A percentile compares a stretch with the other conserved stretches of the same genome.
These are phyloP conservation scores for Alloteropsis angusta DNA, from an alignment of 202 grass and related monocot species.

Conservation along the genomic window DNA sequence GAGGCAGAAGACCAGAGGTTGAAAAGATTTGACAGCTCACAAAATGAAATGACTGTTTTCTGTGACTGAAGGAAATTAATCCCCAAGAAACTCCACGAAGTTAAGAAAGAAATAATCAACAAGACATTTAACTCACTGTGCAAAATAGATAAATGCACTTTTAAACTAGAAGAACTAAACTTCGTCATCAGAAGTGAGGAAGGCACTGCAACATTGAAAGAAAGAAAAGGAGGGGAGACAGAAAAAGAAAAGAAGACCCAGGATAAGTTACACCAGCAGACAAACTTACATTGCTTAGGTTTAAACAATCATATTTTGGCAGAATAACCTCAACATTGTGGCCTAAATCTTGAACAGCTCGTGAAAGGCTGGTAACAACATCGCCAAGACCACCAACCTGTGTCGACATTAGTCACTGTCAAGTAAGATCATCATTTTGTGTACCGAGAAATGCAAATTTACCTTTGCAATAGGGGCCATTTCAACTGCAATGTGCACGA, in stretches of 20 bases:
- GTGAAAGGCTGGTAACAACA: constrained; percentile 97
- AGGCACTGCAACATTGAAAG: not conserved
- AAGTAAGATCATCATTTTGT: not conserved
- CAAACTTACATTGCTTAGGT: constrained; percentile 82
- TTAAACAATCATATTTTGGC: constrained; percentile 93
- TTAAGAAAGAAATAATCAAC: not conserved
- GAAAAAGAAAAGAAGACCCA: not conserved
- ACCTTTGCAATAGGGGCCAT: constrained; percentile 99
- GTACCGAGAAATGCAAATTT: not conserved
- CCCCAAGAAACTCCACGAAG: not conserved
- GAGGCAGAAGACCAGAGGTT: not conserved
- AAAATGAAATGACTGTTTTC: not conserved
- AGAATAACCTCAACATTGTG: constrained; percentile 92
- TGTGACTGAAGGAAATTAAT: not conserved
- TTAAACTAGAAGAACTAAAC: not conserved
- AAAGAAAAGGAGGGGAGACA: not conserved
- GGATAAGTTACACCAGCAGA: constrained; percentile 6
- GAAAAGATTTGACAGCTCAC: not conserved
- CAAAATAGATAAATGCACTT: not conserved
- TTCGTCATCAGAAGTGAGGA: not conserved
- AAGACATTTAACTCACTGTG: not conserved
- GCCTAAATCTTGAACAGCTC: constrained; percentile 92
- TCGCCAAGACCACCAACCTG: constrained; percentile 95
- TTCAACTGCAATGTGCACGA: constrained; percentile 90
- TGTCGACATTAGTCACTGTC: constrained; percentile 12